Percentiles rank a stretch among this genome's conserved stretches.
Conservation (phyloP, 2,329 filamentous ascomycete species). For the Diaporthe sp. region DNA sequence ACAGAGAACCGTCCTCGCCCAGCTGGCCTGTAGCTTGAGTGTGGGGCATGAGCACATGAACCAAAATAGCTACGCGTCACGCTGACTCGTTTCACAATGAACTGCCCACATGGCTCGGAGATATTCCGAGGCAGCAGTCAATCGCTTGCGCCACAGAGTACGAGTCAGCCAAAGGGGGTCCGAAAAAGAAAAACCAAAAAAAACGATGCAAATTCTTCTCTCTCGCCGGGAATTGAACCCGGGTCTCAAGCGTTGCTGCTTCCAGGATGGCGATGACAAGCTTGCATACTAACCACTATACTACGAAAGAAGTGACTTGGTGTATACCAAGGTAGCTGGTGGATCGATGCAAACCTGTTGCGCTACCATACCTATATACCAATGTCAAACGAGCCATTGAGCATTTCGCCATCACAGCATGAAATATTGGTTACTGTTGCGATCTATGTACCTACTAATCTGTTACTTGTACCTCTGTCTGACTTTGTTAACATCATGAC, state of each 20-base stretch:
- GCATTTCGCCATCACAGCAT: no score
- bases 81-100: neutral
- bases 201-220: neutral
- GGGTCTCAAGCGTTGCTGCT: constrained; percentile 13
- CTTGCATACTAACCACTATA: constrained; percentile 15
- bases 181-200: neutral
- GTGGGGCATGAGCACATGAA: no score
- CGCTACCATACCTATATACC: neutral
- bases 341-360: neutral
- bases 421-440: no score
- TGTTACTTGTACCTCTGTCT: no score
- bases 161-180: neutral
- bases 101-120: neutral
- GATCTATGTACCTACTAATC: no score
- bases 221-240: constrained; percentile 13
- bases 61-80: neutral
- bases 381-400: no score
- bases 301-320: neutral
- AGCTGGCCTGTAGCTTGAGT: neutral
- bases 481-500: no score
- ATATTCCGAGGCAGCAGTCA: neutral
- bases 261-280: constrained; percentile 7
- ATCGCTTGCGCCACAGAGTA: neutral
- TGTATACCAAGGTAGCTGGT: neutral
- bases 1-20: neutral